A percentile compares a stretch with the other conserved stretches of the same genome.
Evolutionary conservation across 441 rosid genomes (phyloP).

Genomic region (Adansonia madagascariensis): DNA sequence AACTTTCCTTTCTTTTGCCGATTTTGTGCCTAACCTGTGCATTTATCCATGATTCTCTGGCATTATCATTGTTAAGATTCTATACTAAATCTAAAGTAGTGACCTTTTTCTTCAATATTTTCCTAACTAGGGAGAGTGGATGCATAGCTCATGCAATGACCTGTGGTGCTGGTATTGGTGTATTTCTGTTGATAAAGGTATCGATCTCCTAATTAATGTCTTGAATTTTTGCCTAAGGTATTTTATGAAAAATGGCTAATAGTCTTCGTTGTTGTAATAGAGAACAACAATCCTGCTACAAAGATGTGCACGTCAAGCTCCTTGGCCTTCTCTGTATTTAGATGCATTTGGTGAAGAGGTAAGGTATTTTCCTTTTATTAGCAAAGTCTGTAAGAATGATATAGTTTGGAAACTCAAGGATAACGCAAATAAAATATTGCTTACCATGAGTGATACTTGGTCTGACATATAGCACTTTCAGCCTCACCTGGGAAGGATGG

Average conservation of each 20-base stretch:
- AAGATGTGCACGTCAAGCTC: constrained; percentile 86
- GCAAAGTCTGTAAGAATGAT: neutral
- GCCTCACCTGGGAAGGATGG: constrained; percentile 7
- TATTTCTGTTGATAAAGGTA: constrained; percentile 89
- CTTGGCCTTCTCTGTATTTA: constrained; percentile 98
- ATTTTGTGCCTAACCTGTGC: constrained; percentile 19
- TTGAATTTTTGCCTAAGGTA: neutral
- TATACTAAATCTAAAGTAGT: constrained; percentile 10
- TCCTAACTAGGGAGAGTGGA: constrained; percentile 60
- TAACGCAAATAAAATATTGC: neutral
- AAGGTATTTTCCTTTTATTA: constrained; percentile 19
- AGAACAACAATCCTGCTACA: constrained; percentile 84
- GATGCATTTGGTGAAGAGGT: constrained; percentile 99
- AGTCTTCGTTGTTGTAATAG: constrained; percentile 44
- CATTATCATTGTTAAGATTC: constrained; percentile 15
- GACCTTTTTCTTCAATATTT: constrained; percentile 13
- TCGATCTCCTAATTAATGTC: neutral
- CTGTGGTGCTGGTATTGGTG: constrained; percentile 94
- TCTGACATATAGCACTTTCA: constrained; percentile 1
- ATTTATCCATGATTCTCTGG: constrained; percentile 7
- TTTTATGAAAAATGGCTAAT: constrained; percentile 25
- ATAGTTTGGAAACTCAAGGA: neutral
- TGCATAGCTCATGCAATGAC: constrained; percentile 75
- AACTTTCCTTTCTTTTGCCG: constrained; percentile 30
- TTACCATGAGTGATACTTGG: neutral